Evolutionary conservation across 768 basidiomycete species (phyloP).

Genomic region (Russula lepida): DNA sequence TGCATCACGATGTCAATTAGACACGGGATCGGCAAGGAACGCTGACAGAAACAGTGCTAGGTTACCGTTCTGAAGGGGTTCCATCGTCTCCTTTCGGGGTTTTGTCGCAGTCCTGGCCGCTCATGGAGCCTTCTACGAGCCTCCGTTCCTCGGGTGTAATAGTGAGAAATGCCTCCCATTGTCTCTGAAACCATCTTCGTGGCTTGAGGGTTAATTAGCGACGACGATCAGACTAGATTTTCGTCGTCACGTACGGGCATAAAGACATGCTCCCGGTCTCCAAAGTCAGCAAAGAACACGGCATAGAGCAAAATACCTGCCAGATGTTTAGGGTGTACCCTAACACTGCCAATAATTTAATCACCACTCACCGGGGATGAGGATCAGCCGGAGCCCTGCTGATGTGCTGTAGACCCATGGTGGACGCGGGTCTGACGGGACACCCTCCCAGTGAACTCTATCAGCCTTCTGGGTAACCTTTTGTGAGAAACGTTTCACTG

Average conservation of each 20-base stretch:
- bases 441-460: slow-evolving; percentile 4
- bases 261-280: slow-evolving; percentile 23
- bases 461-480: background rate
- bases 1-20: background rate
- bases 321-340: background rate
- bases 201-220: slow-evolving; percentile 29
- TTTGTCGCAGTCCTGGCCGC: background rate
- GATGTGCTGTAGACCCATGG: slow-evolving; percentile 44
- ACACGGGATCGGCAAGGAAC: background rate
- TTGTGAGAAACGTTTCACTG: background rate
- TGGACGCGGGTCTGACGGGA: slow-evolving; percentile 42
- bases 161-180: slow-evolving; percentile 46
- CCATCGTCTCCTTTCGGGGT: background rate
- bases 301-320: slow-evolving; percentile 19
- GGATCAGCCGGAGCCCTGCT: slow-evolving; percentile 7
- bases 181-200: slow-evolving; percentile 47
- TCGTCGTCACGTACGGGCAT: slow-evolving; percentile 18
- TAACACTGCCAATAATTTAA: background rate
- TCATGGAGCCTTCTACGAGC: slow-evolving; percentile 24
- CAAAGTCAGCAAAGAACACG: slow-evolving; percentile 23
- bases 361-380: slow-evolving; percentile 19
- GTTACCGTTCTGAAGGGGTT: background rate
- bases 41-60: background rate
- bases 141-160: slow-evolving; percentile 51
- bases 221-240: background rate